Evolutionary conservation across 2,329 filamentous ascomycete genomes (phyloP), one percentile per base, ranked within the genome.

Genomic region (Ilyonectria destructans): DNA sequence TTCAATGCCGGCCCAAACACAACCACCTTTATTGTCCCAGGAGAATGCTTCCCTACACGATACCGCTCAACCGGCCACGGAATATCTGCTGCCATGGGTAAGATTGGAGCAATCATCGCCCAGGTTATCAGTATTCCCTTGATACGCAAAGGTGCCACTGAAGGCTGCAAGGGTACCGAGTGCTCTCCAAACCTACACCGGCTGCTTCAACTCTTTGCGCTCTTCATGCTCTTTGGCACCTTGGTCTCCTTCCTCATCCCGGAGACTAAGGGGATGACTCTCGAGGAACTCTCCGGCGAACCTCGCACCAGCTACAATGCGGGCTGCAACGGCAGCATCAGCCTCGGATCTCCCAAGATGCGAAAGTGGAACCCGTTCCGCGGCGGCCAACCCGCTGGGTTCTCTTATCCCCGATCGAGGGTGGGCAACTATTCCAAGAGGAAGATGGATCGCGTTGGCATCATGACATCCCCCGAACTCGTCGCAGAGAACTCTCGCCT

Each of bases 201-300:
- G 64, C 87, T 95, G 43, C 90, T 96, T 84, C 87, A 94, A 78
- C 92, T 95, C 43, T 95, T 93, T 79, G 92, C 92, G 0, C 84
- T 94, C 10, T 95, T 96, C 84, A 95, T 95, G 93, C 85, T 95
- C 6, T 86, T 88, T 58, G 93, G 93, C 40, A 87, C 89, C 54
- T 80, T 93, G 54, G 89, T 89, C 3, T 90, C 91, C 1, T 82
- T 95, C 4, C 82, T 96, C n/a, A 90, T 95, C 23, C 92, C 92
- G 0, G 93, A 95, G 82, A 95, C 91, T 0, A 94, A 92, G 82
- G 87, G 91, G 1, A 86, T 90, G 78, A 94, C 92, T 0, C 83
- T 96, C 48, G 93, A 94, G 77, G 88, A 91, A 70, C 82, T 94
- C 17, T 87, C 90, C 1, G 91, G 91, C 10, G 92, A 94, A 78